phyloP scores from a whole-genome alignment of 2,329 filamentous ascomycete species.

The Helotiales sp. region DNA sequence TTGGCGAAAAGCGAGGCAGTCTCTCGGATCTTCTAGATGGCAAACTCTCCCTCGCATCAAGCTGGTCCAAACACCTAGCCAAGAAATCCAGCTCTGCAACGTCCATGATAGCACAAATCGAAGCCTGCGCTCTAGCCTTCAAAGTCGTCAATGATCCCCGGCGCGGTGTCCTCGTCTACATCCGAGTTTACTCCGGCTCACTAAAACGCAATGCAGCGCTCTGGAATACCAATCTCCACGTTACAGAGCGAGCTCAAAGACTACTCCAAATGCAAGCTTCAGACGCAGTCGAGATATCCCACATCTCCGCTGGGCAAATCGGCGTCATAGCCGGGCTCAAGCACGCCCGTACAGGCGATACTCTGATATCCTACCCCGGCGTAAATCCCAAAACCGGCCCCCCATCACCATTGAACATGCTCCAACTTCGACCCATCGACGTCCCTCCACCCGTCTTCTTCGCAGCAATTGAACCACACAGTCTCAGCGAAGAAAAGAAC shows the following conservation, averaged over 20 bases:
- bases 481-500: constrained; percentile 77
- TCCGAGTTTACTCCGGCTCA: constrained; percentile 87
- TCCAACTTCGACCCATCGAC: constrained; percentile 86
- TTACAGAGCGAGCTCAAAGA: constrained; percentile 79
- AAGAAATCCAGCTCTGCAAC: constrained; percentile 48
- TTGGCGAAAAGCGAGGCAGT: constrained; percentile 62
- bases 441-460: constrained; percentile 96
- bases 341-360: constrained; percentile 91
- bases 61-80: constrained; percentile 39
- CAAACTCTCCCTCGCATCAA: constrained; percentile 47
- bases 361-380: constrained; percentile 75
- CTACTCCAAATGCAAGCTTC: constrained; percentile 89
- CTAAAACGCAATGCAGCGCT: constrained; percentile 75
- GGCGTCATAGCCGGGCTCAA: constrained; percentile 92
- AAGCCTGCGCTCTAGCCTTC: constrained; percentile 76
- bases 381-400: constrained; percentile 65
- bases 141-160: constrained; percentile 91
- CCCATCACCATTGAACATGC: constrained; percentile 68
- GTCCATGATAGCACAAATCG: constrained; percentile 56
- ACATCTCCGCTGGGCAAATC: constrained; percentile 85
- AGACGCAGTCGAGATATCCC: constrained; percentile 82
- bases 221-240: constrained; percentile 84
- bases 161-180: constrained; percentile 86
- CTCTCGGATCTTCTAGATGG: constrained; percentile 55
- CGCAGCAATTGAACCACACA: constrained; percentile 84